These are phyloP conservation scores for Cryphonectria japonica DNA, from an alignment of 2,329 filamentous ascomycete genomes.

Conservation along the genomic window DNA sequence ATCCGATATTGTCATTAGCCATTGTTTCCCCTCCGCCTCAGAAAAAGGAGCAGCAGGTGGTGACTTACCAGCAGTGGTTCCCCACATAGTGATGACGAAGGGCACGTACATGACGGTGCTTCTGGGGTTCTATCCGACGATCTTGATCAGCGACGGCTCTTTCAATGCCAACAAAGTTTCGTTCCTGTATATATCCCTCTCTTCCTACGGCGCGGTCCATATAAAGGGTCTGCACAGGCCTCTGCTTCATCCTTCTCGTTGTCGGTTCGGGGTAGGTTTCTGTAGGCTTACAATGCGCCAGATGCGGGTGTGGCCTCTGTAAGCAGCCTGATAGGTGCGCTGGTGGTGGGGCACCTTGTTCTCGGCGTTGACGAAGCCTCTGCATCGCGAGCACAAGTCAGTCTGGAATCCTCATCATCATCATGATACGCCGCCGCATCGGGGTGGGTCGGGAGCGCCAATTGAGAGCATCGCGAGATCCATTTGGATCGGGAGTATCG, in stretches of 20 bases:
- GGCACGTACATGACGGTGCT: slow-evolving; percentile 69
- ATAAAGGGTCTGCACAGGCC: not conserved
- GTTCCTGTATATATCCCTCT: not conserved
- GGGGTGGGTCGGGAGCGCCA: slow-evolving; percentile 22
- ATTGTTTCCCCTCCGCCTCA: not conserved
- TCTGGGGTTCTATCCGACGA: slow-evolving; percentile 59
- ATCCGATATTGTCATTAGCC: slow-evolving; percentile 31
- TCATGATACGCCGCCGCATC: not conserved
- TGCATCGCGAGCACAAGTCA: slow-evolving; percentile 34
- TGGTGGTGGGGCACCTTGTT: slow-evolving; percentile 80
- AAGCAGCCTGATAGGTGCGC: slow-evolving; percentile 74
- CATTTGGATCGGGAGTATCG: not conserved
- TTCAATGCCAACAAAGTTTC: not conserved
- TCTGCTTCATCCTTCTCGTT: slow-evolving; percentile 6
- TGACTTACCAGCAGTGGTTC: slow-evolving; percentile 63
- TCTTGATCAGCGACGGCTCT: slow-evolving; percentile 31
- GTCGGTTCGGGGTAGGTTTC: not conserved
- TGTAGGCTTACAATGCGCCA: slow-evolving; percentile 74
- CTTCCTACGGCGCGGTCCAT: not conserved
- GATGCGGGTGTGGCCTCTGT: slow-evolving; percentile 68
- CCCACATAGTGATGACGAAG: slow-evolving; percentile 69
- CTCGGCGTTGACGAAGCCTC: slow-evolving; percentile 68
- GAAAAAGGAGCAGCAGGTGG: not conserved
- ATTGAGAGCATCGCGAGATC: slow-evolving; percentile 15
- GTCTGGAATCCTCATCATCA: slow-evolving; percentile 27